phyloP scores from a whole-genome alignment of 2,329 filamentous ascomycete species.

The Fusarium abutilonis region DNA sequence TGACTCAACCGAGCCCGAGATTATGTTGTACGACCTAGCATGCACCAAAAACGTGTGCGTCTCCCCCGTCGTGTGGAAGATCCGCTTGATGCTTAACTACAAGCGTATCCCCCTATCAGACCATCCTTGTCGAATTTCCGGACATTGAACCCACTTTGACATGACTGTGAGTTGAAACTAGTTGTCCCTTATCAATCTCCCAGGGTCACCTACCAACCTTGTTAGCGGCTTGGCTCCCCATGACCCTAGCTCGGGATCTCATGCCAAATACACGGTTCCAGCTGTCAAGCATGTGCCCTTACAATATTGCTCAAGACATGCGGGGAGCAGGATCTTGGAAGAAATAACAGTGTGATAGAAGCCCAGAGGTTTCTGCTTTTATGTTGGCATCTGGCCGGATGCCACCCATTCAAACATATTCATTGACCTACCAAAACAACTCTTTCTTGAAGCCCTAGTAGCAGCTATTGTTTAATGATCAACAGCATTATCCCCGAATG shows the following conservation, averaged over 20 bases:
- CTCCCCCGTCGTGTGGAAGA: conserved; percentile 17
- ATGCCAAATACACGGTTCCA: conserved; percentile 10
- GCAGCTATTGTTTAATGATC: too few species aligned
- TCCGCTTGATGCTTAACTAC: conserved; percentile 22
- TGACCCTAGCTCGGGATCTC: background rate
- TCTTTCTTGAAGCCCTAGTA: too few species aligned
- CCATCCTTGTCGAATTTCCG: conserved; percentile 16
- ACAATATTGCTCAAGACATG: too few species aligned
- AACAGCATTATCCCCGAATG: too few species aligned
- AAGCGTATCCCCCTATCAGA: conserved; percentile 7
- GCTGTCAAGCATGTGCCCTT: conserved; percentile 4
- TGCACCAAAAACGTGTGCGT: conserved; percentile 18
- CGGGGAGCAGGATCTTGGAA: too few species aligned
- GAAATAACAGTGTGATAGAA: too few species aligned
- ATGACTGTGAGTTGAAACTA: background rate
- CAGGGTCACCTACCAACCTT: background rate
- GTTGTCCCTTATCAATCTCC: rapidly evolving
- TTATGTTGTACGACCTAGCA: conserved; percentile 17
- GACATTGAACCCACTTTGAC: conserved; percentile 9
- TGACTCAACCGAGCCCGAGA: rapidly evolving
- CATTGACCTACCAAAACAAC: too few species aligned
- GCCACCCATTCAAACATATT: too few species aligned
- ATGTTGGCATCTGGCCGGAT: too few species aligned
- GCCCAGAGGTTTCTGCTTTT: too few species aligned
- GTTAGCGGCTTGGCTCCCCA: background rate